Evolutionary conservation across 129 eudicot species (phyloP), one percentile per base, ranked within the genome.

Genomic region (Escallonia rubra): DNA sequence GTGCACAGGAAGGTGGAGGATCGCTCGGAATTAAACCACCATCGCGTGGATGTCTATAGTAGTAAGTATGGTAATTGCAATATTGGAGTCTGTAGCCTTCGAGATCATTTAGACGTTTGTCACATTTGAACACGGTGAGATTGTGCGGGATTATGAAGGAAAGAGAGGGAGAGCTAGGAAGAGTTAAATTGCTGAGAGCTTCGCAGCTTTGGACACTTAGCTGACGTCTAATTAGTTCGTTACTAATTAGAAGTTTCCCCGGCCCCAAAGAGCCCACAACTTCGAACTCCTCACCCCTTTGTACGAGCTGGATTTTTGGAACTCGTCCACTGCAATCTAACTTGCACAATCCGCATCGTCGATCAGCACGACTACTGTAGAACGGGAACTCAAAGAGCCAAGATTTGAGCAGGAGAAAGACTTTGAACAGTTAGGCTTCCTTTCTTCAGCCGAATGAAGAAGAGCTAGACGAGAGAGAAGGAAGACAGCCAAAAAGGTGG

Each of bases 61-160:
- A 74, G 8, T 65, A 4, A n/a, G 14, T 70, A 57, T n/a, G 40
- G 8, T 13, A 4, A 14, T 6, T 4, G 68, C 79, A 67, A 0
- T 64, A 10, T 59, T 15, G 1, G 14, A 2, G 40, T 10, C 0
- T 41, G 1, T 10, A 34, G 40, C 57, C 0, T 23, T 23, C 1
- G 34, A 23, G 34, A 16, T 4, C 10, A 4, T 0, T 38, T 40
- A 39, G 43, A 43, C 4, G 47, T 4, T 69, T 51, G 41, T 0
- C 7, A 60, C 92, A 86, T 69, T 54, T 74, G 63, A 68, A 82
- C 56, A 86, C 4, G 47, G 65, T 69, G 63, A 80, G 44, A 44
- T 4, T 10, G 16, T 51, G 38, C 11, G 0, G 0, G 12, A 77
- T 5, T 39, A 49, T 41, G 59, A 79, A 41, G 10, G 77, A 64